A percentile compares a stretch with the other conserved stretches of the same genome.
phyloP scores from a whole-genome alignment of 768 basidiomycete species.

The Calocera viscosa region DNA sequence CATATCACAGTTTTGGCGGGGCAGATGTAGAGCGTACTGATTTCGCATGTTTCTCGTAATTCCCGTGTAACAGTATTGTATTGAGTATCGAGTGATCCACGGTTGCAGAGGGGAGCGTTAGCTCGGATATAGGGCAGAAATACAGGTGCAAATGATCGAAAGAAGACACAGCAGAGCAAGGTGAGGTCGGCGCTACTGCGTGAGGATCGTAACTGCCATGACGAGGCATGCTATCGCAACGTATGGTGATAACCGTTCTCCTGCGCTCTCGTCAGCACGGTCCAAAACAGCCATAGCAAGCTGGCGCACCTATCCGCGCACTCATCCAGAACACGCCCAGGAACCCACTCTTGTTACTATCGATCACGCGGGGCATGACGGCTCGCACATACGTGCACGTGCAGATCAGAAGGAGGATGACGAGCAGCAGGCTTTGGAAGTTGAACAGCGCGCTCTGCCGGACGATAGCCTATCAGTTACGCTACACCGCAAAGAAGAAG shows the following conservation, averaged over 20 bases:
- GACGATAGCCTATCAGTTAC: neutral
- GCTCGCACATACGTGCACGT: constrained; percentile 93
- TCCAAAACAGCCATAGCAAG: neutral
- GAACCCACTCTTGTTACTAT: constrained; percentile 83
- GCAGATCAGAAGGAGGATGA: constrained; percentile 86
- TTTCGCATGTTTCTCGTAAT: neutral
- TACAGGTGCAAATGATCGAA: neutral
- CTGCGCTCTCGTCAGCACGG: constrained; percentile 30
- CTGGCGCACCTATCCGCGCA: constrained; percentile 72
- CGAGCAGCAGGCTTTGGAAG: constrained; percentile 88
- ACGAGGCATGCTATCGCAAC: constrained; percentile 83
- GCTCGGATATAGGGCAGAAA: neutral
- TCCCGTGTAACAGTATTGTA: neutral
- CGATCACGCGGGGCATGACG: constrained; percentile 77
- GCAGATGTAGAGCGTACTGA: constrained; percentile 1
- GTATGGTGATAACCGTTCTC: constrained; percentile 91
- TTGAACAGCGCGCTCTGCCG: constrained; percentile 87
- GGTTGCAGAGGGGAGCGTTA: neutral
- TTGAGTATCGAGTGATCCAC: neutral
- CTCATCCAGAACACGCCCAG: constrained; percentile 89
- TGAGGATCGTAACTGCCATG: constrained; percentile 72
- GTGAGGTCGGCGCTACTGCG: constrained; percentile 24
- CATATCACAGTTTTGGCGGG: neutral
- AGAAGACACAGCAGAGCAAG: neutral
- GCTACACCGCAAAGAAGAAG: neutral